A percentile compares a stretch with the other conserved stretches of the same genome.
phyloP scores from a whole-genome alignment of 1,284 basidiomycete genomes.

The Microbotryum violaceum region DNA sequence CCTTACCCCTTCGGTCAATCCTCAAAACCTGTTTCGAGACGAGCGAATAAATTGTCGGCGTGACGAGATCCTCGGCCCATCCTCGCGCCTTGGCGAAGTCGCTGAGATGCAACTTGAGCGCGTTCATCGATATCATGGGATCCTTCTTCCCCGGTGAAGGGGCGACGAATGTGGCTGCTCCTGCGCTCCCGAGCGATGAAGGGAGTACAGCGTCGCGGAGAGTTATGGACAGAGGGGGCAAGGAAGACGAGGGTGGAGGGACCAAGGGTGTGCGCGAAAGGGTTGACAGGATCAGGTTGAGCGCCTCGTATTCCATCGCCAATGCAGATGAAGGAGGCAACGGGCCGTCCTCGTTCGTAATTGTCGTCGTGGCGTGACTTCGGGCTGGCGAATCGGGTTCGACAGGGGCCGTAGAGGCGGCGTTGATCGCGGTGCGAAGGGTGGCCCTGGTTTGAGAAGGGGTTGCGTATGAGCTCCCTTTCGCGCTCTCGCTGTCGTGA shows the following conservation, averaged over 20 bases:
- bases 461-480: too few relatives aligned
- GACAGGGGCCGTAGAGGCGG: neutral
- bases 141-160: constrained; percentile 7
- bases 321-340: constrained; percentile 3
- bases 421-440: constrained; percentile 4
- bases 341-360: neutral
- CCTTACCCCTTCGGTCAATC: constrained; percentile 33
- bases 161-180: neutral
- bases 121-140: constrained; percentile 22
- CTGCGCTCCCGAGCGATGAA: neutral
- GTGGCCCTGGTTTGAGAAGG: constrained; percentile 4
- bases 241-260: neutral
- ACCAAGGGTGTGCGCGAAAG: neutral
- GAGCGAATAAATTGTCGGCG: constrained; percentile 32
- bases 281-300: constrained; percentile 14
- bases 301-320: constrained; percentile 17
- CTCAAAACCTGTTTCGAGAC: constrained; percentile 28
- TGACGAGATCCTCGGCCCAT: constrained; percentile 31
- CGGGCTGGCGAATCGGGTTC: neutral
- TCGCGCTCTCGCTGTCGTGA: too few relatives aligned
- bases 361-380: neutral
- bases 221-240: constrained; percentile 7
- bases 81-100: constrained; percentile 20
- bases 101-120: constrained; percentile 24
- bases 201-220: constrained; percentile 16